Conservation (phyloP, 331 rosid genomes). For the Phaseolus coccineus region DNA sequence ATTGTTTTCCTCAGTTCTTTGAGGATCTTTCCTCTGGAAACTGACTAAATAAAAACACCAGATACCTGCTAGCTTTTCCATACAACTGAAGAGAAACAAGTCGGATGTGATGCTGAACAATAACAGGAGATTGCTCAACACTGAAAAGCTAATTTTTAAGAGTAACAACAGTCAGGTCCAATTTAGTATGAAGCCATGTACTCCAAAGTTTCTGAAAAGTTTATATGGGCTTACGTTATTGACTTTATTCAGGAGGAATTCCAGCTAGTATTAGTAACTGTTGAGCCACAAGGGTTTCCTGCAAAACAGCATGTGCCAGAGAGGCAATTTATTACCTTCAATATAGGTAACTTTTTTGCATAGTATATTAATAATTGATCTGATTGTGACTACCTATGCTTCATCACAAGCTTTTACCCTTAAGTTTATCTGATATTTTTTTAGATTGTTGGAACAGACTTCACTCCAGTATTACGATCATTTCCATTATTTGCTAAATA, state of each 20-base stretch:
- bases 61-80: constrained; percentile 83
- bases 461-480: neutral
- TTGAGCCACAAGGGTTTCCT: constrained; percentile 82
- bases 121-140: constrained; percentile 75
- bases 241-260: constrained; percentile 54
- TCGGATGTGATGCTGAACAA: constrained; percentile 45
- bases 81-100: constrained; percentile 67
- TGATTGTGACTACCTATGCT: neutral
- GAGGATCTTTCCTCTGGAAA: constrained; percentile 43
- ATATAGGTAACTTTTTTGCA: constrained; percentile 61
- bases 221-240: neutral
- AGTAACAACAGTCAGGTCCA: constrained; percentile 61
- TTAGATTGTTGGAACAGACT: neutral
- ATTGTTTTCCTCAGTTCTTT: constrained; percentile 43
- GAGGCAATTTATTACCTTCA: constrained; percentile 65
- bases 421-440: neutral
- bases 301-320: constrained; percentile 67
- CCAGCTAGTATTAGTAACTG: constrained; percentile 60
- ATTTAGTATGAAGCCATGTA: constrained; percentile 11
- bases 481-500: constrained; percentile 29
- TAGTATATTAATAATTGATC: neutral
- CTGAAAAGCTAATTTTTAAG: constrained; percentile 79
- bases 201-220: constrained; percentile 5
- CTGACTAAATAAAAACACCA: constrained; percentile 43
- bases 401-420: neutral